A percentile compares a stretch with the other conserved stretches of the same genome.
These are phyloP conservation scores for Malassezia globosa DNA, from an alignment of 1,284 basidiomycete genomes.

Conservation along the genomic window DNA sequence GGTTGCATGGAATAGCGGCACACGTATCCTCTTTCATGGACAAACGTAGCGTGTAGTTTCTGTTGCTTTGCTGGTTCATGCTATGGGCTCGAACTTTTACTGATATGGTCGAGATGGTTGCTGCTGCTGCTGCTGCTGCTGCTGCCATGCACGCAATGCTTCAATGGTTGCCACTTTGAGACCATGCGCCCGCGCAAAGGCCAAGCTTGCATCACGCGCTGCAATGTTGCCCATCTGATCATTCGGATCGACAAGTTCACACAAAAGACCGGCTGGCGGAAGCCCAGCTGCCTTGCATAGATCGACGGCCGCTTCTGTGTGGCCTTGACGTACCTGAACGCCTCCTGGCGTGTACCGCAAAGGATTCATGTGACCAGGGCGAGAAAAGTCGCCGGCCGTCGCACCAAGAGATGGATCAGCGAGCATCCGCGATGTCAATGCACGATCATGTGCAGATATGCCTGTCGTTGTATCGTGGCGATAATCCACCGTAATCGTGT, in stretches of 20 bases:
- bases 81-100: too few species aligned
- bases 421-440: conserved; percentile 71
- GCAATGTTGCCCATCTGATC: conserved; percentile 80
- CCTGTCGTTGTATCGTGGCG: conserved; percentile 86
- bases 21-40: too few species aligned
- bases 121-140: neutral
- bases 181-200: conserved; percentile 82
- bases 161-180: conserved; percentile 90
- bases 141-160: conserved; percentile 44
- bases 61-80: too few species aligned
- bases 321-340: conserved; percentile 70
- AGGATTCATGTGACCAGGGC: conserved; percentile 91
- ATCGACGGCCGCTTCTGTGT: conserved; percentile 85
- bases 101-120: too few species aligned
- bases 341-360: conserved; percentile 77
- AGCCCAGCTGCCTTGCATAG: conserved; percentile 69
- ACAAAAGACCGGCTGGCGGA: conserved; percentile 71
- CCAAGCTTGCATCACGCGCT: conserved; percentile 78
- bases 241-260: conserved; percentile 89
- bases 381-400: conserved; percentile 61
- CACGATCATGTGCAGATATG: conserved; percentile 89
- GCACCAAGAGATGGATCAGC: conserved; percentile 49
- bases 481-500: conserved; percentile 93
- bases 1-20: too few species aligned
- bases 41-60: too few species aligned